Percentiles rank a stretch among this genome's conserved stretches.
phyloP scores from a whole-genome alignment of 345 rosid genomes.

The Sonneratia alba region DNA sequence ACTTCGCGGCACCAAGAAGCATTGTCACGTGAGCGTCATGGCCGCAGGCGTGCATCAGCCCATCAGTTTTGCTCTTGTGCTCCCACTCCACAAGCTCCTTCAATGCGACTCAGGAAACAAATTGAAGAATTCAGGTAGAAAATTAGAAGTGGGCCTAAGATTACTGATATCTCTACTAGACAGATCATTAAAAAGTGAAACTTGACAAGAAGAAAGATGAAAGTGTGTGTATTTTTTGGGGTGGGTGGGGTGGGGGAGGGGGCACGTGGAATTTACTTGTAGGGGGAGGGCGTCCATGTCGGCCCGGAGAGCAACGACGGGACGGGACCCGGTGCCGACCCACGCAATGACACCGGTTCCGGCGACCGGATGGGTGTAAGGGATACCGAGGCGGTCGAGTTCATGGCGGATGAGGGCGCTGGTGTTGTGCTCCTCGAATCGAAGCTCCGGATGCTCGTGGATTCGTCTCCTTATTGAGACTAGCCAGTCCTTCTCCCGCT shows the following conservation, averaged over 20 bases:
- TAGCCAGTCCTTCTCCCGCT: conserved; percentile 48
- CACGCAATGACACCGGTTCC: conserved; percentile 63
- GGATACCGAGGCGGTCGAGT: conserved; percentile 48
- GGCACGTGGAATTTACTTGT: conserved; percentile 21
- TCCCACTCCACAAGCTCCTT: conserved; percentile 88
- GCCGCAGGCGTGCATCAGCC: conserved; percentile 85
- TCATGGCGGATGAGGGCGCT: conserved; percentile 58
- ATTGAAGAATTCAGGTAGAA: neutral
- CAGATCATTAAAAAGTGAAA: neutral
- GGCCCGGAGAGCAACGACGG: conserved; percentile 76
- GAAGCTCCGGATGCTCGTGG: conserved; percentile 81
- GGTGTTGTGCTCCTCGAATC: conserved; percentile 59
- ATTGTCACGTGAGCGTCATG: conserved; percentile 79
- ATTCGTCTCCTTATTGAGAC: conserved; percentile 53
- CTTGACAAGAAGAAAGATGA: neutral
- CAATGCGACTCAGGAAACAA: neutral
- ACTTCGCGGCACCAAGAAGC: conserved; percentile 90
- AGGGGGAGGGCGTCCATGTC: conserved; percentile 82
- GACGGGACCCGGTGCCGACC: conserved; percentile 59
- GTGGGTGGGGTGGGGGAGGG: too few relatives aligned
- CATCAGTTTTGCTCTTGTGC: conserved; percentile 67
- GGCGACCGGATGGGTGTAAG: conserved; percentile 56
- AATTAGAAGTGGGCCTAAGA: neutral
- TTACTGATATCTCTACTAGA: too few relatives aligned
- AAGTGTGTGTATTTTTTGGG: too few relatives aligned